These are phyloP conservation scores for Cytospora mali DNA, from an alignment of 2,329 filamentous ascomycete species.

Conservation along the genomic window DNA sequence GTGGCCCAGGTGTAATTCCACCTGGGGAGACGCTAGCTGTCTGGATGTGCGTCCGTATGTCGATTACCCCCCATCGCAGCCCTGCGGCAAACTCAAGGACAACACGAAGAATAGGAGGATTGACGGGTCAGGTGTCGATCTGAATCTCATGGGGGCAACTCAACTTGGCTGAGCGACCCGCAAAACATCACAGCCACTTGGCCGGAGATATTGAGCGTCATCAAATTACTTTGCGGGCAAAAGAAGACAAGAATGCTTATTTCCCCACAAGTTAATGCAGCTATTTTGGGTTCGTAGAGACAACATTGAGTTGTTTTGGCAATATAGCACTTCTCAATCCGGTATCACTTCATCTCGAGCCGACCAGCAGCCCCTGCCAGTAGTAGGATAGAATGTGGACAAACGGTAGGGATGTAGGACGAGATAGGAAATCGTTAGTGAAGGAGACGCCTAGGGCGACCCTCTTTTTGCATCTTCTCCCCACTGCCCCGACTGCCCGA, in stretches of 20 bases:
- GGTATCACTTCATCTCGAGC: slow-evolving; percentile 14
- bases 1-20: slow-evolving; percentile 6
- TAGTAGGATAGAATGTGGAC: slow-evolving; percentile 8
- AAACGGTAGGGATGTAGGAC: background rate
- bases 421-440: slow-evolving; percentile 3
- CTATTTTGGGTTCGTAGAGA: background rate
- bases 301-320: background rate
- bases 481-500: slow-evolving; percentile 11
- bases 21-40: slow-evolving; percentile 7
- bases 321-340: background rate
- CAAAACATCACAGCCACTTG: slow-evolving; percentile 7
- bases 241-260: slow-evolving; percentile 17
- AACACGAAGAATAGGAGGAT: slow-evolving; percentile 24
- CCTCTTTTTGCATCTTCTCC: background rate
- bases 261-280: slow-evolving; percentile 19
- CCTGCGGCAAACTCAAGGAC: background rate
- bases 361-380: background rate
- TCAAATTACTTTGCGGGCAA: slow-evolving; percentile 5
- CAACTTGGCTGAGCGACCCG: background rate
- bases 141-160: slow-evolving; percentile 19
- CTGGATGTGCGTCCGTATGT: slow-evolving; percentile 7
- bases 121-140: slow-evolving; percentile 20
- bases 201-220: slow-evolving; percentile 1
- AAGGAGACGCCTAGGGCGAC: background rate
- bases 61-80: background rate